Conservation (phyloP, 208 protist genomes). For the Phytomonas francai region DNA sequence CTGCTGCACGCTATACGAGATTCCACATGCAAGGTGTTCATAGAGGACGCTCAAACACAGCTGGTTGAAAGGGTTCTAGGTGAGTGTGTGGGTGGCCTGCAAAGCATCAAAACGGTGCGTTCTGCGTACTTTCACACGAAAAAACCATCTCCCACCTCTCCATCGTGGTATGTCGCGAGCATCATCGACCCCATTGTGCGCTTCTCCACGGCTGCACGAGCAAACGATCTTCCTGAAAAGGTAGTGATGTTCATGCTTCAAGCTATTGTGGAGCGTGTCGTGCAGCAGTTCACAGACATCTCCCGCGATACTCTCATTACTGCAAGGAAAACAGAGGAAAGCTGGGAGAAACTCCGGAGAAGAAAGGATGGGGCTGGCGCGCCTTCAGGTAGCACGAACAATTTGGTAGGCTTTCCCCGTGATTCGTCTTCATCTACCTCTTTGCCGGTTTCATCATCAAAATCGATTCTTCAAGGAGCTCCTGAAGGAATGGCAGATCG, state of each 20-base stretch:
- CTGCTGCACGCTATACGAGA: background rate
- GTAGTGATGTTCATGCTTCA: background rate
- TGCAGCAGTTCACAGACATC: slow-evolving; percentile 33
- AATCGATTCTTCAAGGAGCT: slow-evolving; percentile 16
- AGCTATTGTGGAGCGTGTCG: slow-evolving; percentile 18
- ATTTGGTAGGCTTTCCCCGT: slow-evolving; percentile 2
- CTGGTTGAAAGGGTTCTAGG: slow-evolving; percentile 19
- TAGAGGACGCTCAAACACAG: background rate
- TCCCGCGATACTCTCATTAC: slow-evolving; percentile 68
- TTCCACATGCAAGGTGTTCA: background rate
- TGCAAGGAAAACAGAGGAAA: slow-evolving; percentile 81
- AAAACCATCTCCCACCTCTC: slow-evolving; percentile 45
- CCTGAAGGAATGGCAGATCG: slow-evolving; percentile 64
- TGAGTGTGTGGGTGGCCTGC: slow-evolving; percentile 31
- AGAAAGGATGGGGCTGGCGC: slow-evolving; percentile 34
- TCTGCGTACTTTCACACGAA: slow-evolving; percentile 66
- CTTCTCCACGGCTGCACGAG: slow-evolving; percentile 20
- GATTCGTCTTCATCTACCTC: background rate
- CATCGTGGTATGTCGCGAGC: slow-evolving; percentile 66
- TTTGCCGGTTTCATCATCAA: background rate
- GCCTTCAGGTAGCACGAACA: slow-evolving; percentile 6
- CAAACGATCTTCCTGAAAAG: slow-evolving; percentile 11
- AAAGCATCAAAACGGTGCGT: slow-evolving; percentile 69
- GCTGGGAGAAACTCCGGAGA: slow-evolving; percentile 83
- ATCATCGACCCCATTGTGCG: slow-evolving; percentile 47